Percentiles rank a stretch among this genome's conserved stretches.
phyloP scores from a whole-genome alignment of 495 filamentous ascomycete species.

The Cairneyella variabilis region DNA sequence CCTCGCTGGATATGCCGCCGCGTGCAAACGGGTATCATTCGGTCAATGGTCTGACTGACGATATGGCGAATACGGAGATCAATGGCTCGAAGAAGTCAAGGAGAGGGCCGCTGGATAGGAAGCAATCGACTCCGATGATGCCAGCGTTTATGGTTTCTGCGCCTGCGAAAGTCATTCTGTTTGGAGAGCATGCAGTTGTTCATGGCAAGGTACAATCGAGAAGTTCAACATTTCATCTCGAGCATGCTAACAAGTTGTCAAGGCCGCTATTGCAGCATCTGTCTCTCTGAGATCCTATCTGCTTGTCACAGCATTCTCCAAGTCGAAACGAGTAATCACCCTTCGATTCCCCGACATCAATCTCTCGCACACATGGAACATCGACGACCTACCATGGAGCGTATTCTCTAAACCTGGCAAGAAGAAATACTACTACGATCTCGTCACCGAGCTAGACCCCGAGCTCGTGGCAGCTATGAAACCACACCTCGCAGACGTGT shows the following conservation, averaged over 20 bases:
- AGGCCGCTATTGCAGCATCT: constrained; percentile 89
- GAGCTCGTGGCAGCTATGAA: constrained; percentile 74
- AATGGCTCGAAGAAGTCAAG: constrained; percentile 22
- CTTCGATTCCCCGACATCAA: constrained; percentile 84
- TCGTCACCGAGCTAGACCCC: constrained; percentile 77
- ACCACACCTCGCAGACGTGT: constrained; percentile 69
- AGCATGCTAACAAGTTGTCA: constrained; percentile 8
- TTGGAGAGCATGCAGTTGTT: constrained; percentile 94
- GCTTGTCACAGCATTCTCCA: constrained; percentile 84
- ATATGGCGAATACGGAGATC: constrained; percentile 19
- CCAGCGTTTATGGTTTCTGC: constrained; percentile 97
- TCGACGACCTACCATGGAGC: constrained; percentile 82
- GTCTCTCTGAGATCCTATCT: constrained; percentile 95
- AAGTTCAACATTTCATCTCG: not conserved
- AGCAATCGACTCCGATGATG: constrained; percentile 58
- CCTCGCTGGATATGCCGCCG: constrained; percentile 18
- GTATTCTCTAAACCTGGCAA: constrained; percentile 73
- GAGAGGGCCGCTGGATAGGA: constrained; percentile 35
- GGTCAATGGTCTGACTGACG: constrained; percentile 32
- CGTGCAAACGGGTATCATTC: constrained; percentile 1
- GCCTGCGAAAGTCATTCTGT: constrained; percentile 95
- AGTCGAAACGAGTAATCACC: constrained; percentile 78
- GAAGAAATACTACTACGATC: constrained; percentile 89
- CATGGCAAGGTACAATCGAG: constrained; percentile 69
- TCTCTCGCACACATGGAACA: constrained; percentile 85